Evolutionary conservation across 257 asterid genomes (phyloP).

Genomic region (Salvia miltiorrhiza): DNA sequence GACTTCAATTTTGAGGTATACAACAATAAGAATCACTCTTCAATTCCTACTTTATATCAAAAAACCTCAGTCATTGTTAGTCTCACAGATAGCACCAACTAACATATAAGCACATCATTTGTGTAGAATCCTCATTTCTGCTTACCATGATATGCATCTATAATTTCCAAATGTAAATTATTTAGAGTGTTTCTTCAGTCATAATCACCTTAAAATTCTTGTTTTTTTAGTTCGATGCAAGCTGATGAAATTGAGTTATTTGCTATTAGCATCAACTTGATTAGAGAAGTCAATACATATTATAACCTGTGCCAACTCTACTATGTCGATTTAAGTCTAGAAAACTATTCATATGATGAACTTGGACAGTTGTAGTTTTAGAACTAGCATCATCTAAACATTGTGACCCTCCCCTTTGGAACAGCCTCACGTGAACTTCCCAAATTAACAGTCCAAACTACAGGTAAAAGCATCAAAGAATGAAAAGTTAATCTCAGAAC

Average conservation of each 20-base stretch:
- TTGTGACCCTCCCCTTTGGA: background rate
- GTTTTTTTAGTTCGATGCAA: background rate
- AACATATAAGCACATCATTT: conserved; percentile 2
- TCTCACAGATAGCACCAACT: conserved; percentile 6
- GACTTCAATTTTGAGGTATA: background rate
- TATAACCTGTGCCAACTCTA: conserved; percentile 20
- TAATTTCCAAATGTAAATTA: background rate
- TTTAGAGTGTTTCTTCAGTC: background rate
- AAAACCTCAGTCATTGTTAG: background rate
- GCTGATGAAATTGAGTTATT: background rate
- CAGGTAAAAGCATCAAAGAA: conserved; percentile 3
- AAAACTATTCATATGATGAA: conserved; percentile 21
- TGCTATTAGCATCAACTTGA: conserved; percentile 16
- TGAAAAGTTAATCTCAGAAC: background rate
- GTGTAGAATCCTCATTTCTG: background rate
- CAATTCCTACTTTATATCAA: background rate
- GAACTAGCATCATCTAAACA: conserved; percentile 12
- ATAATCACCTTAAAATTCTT: background rate
- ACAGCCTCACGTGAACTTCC: background rate
- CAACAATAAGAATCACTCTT: background rate
- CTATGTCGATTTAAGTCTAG: conserved; percentile 17
- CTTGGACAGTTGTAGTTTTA: conserved; percentile 13
- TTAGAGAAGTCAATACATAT: conserved; percentile 15
- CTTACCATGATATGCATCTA: background rate
- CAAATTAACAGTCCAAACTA: background rate